phyloP scores from a whole-genome alignment of 2,329 filamentous ascomycete species.

The Malbranchea zuffiana region DNA sequence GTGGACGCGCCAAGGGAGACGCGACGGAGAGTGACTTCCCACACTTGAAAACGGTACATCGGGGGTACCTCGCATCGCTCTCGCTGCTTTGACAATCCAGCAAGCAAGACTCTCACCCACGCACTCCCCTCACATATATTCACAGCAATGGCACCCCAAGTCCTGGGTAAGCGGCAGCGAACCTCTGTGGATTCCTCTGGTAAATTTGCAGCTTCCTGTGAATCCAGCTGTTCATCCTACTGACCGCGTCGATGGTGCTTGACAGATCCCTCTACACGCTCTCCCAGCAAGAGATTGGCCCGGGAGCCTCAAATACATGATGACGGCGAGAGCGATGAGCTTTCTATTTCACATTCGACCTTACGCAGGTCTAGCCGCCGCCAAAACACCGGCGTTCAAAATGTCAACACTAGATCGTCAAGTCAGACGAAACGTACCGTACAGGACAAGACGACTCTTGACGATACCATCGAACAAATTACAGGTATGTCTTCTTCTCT shows the following conservation, averaged over 20 bases:
- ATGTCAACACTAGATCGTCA: constrained; percentile 17
- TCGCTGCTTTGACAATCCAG: constrained; percentile 18
- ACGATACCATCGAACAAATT: constrained; percentile 30
- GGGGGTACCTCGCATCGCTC: constrained; percentile 13
- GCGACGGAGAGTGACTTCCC: constrained; percentile 12
- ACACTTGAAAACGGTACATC: constrained; percentile 17
- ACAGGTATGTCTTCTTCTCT: constrained; percentile 22
- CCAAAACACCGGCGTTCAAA: constrained; percentile 17
- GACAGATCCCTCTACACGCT: constrained; percentile 24
- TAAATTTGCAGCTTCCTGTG: constrained; percentile 21
- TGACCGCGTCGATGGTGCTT: constrained; percentile 10
- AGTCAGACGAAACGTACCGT: constrained; percentile 39
- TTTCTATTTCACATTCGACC: constrained; percentile 20
- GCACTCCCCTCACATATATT: constrained; percentile 16
- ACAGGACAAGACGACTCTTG: constrained; percentile 33
- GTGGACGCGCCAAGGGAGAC: constrained; percentile 11
- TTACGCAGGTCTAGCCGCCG: constrained; percentile 30
- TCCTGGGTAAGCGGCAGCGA: constrained; percentile 17
- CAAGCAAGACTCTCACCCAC: constrained; percentile 16
- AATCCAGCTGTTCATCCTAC: constrained; percentile 10
- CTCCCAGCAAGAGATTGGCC: constrained; percentile 39
- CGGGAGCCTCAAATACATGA: constrained; percentile 33
- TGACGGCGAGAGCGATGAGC: constrained; percentile 20
- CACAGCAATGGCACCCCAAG: constrained; percentile 31
- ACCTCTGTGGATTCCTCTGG: constrained; percentile 27